phyloP scores from a whole-genome alignment of 2,329 filamentous ascomycete genomes.

The Chaetomium olivaceum region DNA sequence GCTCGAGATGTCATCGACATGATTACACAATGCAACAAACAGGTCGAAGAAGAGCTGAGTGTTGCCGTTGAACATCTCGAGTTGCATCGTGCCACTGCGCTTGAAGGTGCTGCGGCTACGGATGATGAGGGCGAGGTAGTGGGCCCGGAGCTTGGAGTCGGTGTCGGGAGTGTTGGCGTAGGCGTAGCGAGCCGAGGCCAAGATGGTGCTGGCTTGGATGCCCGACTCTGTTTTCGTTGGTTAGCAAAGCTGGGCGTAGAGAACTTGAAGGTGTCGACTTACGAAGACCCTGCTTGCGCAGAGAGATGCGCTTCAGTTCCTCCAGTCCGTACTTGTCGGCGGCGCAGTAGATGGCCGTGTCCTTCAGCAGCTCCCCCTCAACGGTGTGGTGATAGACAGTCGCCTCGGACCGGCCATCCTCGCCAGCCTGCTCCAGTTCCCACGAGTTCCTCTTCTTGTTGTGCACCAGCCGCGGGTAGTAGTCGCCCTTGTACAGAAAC shows the following conservation, averaged over 20 bases:
- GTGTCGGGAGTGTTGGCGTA: slow-evolving; percentile 86
- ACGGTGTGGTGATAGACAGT: slow-evolving; percentile 68
- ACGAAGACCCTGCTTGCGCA: slow-evolving; percentile 87
- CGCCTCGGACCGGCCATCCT: slow-evolving; percentile 50
- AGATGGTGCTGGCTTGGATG: slow-evolving; percentile 80
- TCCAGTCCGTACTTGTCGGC: slow-evolving; percentile 82
- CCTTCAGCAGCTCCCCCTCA: slow-evolving; percentile 73
- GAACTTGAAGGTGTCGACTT: slow-evolving; percentile 35
- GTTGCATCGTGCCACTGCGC: slow-evolving; percentile 90
- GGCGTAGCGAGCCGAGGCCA: slow-evolving; percentile 83
- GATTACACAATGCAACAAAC: slow-evolving; percentile 90
- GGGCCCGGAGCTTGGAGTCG: slow-evolving; percentile 86
- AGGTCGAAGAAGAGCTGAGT: slow-evolving; percentile 86
- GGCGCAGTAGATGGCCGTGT: slow-evolving; percentile 88
- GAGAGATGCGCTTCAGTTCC: slow-evolving; percentile 78
- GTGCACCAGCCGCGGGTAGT: slow-evolving; percentile 79
- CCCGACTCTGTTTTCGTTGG: slow-evolving; percentile 59
- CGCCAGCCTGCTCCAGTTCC: slow-evolving; percentile 67
- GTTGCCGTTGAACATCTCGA: slow-evolving; percentile 87
- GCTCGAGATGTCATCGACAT: slow-evolving; percentile 70
- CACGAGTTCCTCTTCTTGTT: slow-evolving; percentile 79
- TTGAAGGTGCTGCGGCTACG: slow-evolving; percentile 86
- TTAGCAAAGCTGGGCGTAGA: neutral
- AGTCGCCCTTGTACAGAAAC: slow-evolving; percentile 92
- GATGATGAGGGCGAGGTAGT: slow-evolving; percentile 91